phyloP scores from a whole-genome alignment of 148 eudicot genomes.

The Bassia scoparia region DNA sequence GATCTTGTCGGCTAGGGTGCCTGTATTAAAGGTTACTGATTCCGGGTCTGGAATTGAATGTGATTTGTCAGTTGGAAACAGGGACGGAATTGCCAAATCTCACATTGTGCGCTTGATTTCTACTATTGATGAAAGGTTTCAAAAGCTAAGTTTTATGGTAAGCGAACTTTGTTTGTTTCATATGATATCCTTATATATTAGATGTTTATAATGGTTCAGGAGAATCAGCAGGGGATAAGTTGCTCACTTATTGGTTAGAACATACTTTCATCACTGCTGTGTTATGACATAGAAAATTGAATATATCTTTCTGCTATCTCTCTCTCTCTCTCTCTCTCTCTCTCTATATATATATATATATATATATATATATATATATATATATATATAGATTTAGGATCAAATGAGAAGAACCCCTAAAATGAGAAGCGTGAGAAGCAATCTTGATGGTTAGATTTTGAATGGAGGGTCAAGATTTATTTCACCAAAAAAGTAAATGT shows the following conservation, averaged over 20 bases:
- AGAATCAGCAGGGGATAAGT: neutral
- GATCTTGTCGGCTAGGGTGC: constrained; percentile 69
- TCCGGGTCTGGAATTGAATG: constrained; percentile 81
- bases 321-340: no score
- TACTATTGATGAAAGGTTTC: constrained; percentile 77
- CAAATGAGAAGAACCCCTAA: no score
- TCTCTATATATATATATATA: no score
- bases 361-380: no score
- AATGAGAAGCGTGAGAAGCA: no score
- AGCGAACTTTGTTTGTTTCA: constrained; percentile 10
- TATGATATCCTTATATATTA: constrained; percentile 7
- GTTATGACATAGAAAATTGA: no score
- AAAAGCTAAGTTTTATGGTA: constrained; percentile 84
- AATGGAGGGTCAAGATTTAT: no score
- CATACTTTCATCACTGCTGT: neutral
- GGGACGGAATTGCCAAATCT: constrained; percentile 79
- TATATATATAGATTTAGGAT: no score
- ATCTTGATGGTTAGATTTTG: no score
- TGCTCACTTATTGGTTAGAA: neutral
- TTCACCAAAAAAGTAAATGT: no score
- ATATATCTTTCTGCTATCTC: no score
- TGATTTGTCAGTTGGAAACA: constrained; percentile 87
- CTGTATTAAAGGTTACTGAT: constrained; percentile 83
- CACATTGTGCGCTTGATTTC: constrained; percentile 55
- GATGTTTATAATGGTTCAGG: neutral